Percentiles rank a stretch among this genome's conserved stretches.
phyloP scores from a whole-genome alignment of 192 early-diverging fungal species.

The Gigaspora rosea region DNA sequence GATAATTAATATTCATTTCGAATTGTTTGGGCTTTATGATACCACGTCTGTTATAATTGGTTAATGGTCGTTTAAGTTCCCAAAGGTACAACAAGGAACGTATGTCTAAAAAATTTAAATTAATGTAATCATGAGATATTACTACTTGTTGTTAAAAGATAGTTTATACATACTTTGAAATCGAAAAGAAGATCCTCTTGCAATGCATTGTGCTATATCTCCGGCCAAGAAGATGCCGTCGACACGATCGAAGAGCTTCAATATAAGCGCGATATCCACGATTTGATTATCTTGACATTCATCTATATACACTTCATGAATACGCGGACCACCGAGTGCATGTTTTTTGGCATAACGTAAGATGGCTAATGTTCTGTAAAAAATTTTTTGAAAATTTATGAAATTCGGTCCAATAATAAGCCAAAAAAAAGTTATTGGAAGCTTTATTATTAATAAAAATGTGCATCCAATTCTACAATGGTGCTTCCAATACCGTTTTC shows the following conservation, averaged over 20 bases:
- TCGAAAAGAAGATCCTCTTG: conserved; percentile 26
- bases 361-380: conserved; percentile 11
- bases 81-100: conserved; percentile 12
- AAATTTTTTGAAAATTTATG: neutral
- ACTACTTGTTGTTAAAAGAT: neutral
- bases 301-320: conserved; percentile 31
- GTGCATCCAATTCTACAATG: no score
- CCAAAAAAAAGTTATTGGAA: no score
- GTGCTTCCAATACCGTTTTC: neutral
- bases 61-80: conserved; percentile 9
- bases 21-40: neutral
- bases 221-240: conserved; percentile 16
- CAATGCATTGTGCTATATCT: conserved; percentile 31
- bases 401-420: neutral
- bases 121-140: neutral
- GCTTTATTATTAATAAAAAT: no score
- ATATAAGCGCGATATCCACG: conserved; percentile 17
- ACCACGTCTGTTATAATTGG: neutral
- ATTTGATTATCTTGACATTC: conserved; percentile 28
- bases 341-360: conserved; percentile 21
- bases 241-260: conserved; percentile 15
- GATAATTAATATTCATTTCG: no score
- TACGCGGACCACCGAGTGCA: conserved; percentile 6
- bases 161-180: conserved; percentile 12
- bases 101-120: neutral